These are phyloP conservation scores for Brettanomyces anomalus DNA, from an alignment of 805 yeast genomes.

Conservation along the genomic window DNA sequence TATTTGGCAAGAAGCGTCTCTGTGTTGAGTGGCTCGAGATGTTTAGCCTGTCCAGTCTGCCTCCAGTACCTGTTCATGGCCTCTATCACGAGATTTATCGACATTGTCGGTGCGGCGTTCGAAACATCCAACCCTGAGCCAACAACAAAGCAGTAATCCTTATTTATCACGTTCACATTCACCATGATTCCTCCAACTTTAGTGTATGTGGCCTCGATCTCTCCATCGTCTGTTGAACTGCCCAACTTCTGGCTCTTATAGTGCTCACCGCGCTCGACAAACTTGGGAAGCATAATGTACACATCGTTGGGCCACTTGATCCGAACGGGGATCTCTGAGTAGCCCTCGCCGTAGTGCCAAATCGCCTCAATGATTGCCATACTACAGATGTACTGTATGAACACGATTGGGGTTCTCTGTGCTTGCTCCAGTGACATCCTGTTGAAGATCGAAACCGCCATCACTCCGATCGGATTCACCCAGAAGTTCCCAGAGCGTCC, in stretches of 20 bases:
- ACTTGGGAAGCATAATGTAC: conserved; percentile 63
- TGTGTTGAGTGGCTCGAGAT: conserved; percentile 20
- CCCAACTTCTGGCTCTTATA: conserved; percentile 6
- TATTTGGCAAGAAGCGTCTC: conserved; percentile 59
- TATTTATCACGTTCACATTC: conserved; percentile 60
- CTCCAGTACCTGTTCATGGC: conserved; percentile 47
- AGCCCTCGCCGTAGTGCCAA: conserved; percentile 39
- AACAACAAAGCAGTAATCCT: conserved; percentile 56
- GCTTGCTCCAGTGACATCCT: conserved; percentile 40
- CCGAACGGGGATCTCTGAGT: conserved; percentile 65
- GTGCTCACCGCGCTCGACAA: conserved; percentile 21
- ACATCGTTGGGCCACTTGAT: conserved; percentile 98
- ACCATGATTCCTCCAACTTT: conserved; percentile 82
- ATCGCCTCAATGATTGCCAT: conserved; percentile 79
- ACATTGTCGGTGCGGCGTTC: conserved; percentile 87
- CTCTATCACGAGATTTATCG: conserved; percentile 63
- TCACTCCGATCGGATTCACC: conserved; percentile 90
- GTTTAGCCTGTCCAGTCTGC: conserved; percentile 24
- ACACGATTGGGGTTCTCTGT: conserved; percentile 51
- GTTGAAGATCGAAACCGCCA: conserved; percentile 70
- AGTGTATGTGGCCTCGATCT: conserved; percentile 52
- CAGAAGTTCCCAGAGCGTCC: conserved; percentile 95
- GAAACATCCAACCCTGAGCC: conserved; percentile 85
- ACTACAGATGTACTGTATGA: conserved; percentile 78
- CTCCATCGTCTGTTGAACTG: conserved; percentile 4